Evolutionary conservation across 164 flowering plant species (phyloP).

Genomic region (Nymphaea thermarum): DNA sequence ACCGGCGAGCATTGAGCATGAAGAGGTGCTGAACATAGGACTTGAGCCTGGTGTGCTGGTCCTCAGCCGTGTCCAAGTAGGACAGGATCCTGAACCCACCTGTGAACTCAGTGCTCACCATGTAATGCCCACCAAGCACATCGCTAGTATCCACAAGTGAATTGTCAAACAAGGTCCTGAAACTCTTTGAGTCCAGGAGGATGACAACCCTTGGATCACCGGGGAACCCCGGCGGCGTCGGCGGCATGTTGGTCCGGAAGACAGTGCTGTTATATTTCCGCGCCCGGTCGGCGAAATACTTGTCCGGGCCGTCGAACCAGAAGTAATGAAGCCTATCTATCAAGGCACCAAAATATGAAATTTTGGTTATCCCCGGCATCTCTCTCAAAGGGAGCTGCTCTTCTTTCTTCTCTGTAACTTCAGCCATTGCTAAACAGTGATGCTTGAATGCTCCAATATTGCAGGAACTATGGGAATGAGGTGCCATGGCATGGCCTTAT

Average conservation of each 20-base stretch:
- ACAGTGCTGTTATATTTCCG: slow-evolving; percentile 59
- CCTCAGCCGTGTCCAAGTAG: slow-evolving; percentile 74
- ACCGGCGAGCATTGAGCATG: slow-evolving; percentile 22
- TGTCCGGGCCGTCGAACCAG: slow-evolving; percentile 50
- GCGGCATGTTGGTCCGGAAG: slow-evolving; percentile 73
- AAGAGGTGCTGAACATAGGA: slow-evolving; percentile 42
- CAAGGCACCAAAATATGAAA: slow-evolving; percentile 54
- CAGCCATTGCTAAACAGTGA: neutral
- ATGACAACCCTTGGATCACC: slow-evolving; percentile 45
- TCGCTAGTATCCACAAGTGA: slow-evolving; percentile 65
- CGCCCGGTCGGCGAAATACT: slow-evolving; percentile 43
- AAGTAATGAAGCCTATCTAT: slow-evolving; percentile 55
- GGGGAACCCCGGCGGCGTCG: slow-evolving; percentile 61
- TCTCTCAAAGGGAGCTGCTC: neutral
- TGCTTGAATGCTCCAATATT: neutral
- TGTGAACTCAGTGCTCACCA: slow-evolving; percentile 65
- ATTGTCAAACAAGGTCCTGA: slow-evolving; percentile 65
- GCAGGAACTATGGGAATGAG: neutral
- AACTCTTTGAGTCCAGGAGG: slow-evolving; percentile 64
- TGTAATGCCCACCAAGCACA: slow-evolving; percentile 67
- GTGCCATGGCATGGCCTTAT: neutral
- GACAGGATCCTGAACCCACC: slow-evolving; percentile 76
- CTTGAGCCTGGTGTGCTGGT: slow-evolving; percentile 62
- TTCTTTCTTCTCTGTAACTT: neutral
- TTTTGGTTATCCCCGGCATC: slow-evolving; percentile 37